Evolutionary conservation across 768 basidiomycete species (phyloP).

Genomic region (Phylloporus arenicola): DNA sequence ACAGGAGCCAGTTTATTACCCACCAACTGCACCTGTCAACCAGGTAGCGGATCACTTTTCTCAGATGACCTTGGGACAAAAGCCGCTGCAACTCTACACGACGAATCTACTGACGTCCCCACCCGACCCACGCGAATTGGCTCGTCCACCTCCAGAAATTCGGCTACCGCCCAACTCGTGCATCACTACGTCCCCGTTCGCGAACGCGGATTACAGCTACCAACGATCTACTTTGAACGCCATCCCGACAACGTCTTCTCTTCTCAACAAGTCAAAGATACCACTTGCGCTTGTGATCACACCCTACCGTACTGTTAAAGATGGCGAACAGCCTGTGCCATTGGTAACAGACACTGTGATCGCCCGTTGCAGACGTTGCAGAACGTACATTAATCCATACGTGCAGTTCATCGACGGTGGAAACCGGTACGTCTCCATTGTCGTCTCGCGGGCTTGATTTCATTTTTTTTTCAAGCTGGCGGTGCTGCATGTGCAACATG

Average conservation of each 20-base stretch:
- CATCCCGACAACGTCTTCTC: conserved; percentile 85
- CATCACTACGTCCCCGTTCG: conserved; percentile 68
- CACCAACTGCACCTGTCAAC: conserved; percentile 42
- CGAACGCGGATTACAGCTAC: conserved; percentile 87
- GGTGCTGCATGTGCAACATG: conserved; percentile 98
- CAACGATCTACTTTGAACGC: conserved; percentile 88
- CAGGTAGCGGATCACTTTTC: conserved; percentile 79
- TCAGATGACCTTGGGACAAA: conserved; percentile 84
- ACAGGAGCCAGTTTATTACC: conserved; percentile 39
- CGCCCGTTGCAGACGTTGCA: conserved; percentile 91
- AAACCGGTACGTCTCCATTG: conserved; percentile 53
- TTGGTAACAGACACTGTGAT: conserved; percentile 91
- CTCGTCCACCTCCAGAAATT: conserved; percentile 82
- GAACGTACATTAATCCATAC: conserved; percentile 96
- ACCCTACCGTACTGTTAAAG: conserved; percentile 82
- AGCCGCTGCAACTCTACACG: conserved; percentile 74
- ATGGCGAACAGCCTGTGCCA: conserved; percentile 81
- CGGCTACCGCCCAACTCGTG: conserved; percentile 80
- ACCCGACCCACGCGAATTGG: conserved; percentile 83
- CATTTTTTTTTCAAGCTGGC: conserved; percentile 58
- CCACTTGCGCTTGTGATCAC: conserved; percentile 87
- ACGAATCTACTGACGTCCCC: conserved; percentile 91
- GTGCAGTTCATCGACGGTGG: conserved; percentile 98
- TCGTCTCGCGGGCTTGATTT: not conserved
- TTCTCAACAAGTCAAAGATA: conserved; percentile 85